Base-by-base conservation (phyloP, 495 filamentous ascomycete genomes). In the Filosporella fistucella region DNA sequence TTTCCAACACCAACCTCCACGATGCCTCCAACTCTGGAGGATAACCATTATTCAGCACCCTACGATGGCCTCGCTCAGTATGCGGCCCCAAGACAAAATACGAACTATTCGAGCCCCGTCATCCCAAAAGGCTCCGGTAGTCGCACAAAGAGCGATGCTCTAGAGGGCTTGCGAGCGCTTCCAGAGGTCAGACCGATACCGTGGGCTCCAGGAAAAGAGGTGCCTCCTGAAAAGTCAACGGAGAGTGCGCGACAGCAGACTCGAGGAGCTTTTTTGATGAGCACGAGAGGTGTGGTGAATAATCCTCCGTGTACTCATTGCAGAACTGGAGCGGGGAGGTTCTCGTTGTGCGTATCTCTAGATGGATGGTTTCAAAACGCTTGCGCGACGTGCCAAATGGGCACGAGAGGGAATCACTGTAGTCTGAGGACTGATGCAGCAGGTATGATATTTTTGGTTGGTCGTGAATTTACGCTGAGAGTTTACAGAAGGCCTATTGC, bases 301-400 rank as follows among this genome's bases (percentile, higher is more conserved):
- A 29, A 42, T 36, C 50, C 49, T 6, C 50, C 41, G 16, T 57
- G 55, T 34, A 43, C 20, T 3, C 45, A 47, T 33, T 57, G 55
- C 26, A 20, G 16, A 1, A 24, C 28, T 1, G 51, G 51, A 4
- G 42, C 38, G 2, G 55, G 55, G 12, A 33, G 55, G 22, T 57
- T 57, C 22, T 36, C 42, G 12, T 13, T 47, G 8, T 57, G 55
- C 29, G 29, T 57, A 16, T 36, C 45, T 21, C 21, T 50, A 12
- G 45, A 49, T 1, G 41, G 34, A n/a, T 57, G 49, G 46, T 54
- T 57, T 28, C 16, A 33, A 18, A 50, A 50, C 1, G 50, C 55
- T 21, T 57, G 55, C 39, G 41, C 49, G 12, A 57, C 55, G 13
- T 57, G 55, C 32, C 50, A 57, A 18, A 49, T 57, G 55, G 46